Evolutionary conservation across 2,329 filamentous ascomycete species (phyloP).

Genomic region (Aotearoamyces nothofagi): DNA sequence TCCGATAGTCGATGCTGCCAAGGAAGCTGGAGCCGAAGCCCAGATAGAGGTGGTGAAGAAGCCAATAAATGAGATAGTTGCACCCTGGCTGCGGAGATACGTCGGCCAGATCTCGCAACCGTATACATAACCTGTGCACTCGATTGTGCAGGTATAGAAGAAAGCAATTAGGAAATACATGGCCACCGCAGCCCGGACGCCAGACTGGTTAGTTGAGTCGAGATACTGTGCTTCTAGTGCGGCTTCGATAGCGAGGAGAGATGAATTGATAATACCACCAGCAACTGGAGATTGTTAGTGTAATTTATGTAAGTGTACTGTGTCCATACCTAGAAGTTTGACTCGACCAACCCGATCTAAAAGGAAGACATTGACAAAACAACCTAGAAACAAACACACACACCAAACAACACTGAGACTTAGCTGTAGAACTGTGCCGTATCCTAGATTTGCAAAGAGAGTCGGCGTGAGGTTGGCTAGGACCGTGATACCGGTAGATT

Average conservation of each 20-base stretch:
- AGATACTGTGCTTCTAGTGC: conserved; percentile 14
- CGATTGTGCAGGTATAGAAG: conserved; percentile 15
- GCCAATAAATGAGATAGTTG: conserved; percentile 11
- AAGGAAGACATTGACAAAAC: conserved; percentile 14
- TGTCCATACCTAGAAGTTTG: conserved; percentile 6
- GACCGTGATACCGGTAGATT: conserved; percentile 16
- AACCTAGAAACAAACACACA: conserved; percentile 15
- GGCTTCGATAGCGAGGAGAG: conserved; percentile 12
- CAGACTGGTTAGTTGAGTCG: conserved; percentile 8
- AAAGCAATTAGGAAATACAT: conserved; percentile 11
- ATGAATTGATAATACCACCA: conserved; percentile 13
- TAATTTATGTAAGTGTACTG: too few species aligned
- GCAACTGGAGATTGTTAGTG: conserved; percentile 7
- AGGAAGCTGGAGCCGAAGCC: conserved; percentile 8
- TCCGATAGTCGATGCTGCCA: conserved; percentile 12
- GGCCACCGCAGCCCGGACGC: conserved; percentile 13
- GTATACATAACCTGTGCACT: conserved; percentile 19
- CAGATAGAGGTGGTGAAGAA: conserved; percentile 15
- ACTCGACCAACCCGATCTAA: conserved; percentile 18
- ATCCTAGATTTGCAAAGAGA: conserved; percentile 11
- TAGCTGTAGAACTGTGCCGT: conserved; percentile 15
- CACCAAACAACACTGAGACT: conserved; percentile 17
- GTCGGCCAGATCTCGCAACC: conserved; percentile 21
- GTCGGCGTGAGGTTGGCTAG: conserved; percentile 17
- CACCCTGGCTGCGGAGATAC: conserved; percentile 14